phyloP scores from a whole-genome alignment of 768 basidiomycete genomes.

The Leccinum boreale region DNA sequence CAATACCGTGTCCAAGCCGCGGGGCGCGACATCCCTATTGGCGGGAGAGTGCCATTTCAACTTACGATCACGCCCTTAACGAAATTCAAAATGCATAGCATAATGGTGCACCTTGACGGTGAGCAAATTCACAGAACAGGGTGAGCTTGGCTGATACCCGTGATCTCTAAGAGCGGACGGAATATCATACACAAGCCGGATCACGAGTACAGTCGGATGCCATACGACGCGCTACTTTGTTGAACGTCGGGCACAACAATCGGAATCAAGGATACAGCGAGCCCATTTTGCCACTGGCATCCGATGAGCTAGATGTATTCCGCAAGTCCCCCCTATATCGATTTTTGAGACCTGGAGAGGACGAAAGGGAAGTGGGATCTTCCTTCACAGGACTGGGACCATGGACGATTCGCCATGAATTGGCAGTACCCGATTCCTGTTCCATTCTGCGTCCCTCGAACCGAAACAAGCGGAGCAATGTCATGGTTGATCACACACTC shows the following conservation, averaged over 20 bases:
- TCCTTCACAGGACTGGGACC: constrained; percentile 77
- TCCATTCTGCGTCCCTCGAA: constrained; percentile 70
- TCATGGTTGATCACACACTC: constrained; percentile 70
- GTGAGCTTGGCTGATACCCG: not conserved
- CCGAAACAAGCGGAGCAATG: constrained; percentile 54
- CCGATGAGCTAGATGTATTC: constrained; percentile 62
- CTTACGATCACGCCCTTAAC: constrained; percentile 80
- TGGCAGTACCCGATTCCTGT: constrained; percentile 70
- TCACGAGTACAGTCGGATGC: constrained; percentile 72
- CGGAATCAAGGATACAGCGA: constrained; percentile 44
- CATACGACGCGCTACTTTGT: constrained; percentile 53
- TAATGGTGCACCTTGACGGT: constrained; percentile 83
- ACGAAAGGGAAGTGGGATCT: constrained; percentile 56
- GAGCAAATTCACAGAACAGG: constrained; percentile 16
- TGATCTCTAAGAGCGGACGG: constrained; percentile 62
- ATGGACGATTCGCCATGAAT: constrained; percentile 72
- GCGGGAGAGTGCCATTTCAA: constrained; percentile 74
- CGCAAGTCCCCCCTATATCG: constrained; percentile 62
- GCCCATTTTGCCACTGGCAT: constrained; percentile 76
- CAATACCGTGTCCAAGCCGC: constrained; percentile 76
- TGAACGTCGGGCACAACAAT: constrained; percentile 49
- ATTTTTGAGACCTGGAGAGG: constrained; percentile 46
- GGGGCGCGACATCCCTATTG: constrained; percentile 77
- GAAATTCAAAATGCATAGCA: constrained; percentile 76
- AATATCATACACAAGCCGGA: constrained; percentile 71